A percentile compares a stretch with the other conserved stretches of the same genome.
phyloP scores from a whole-genome alignment of 2,329 filamentous ascomycete species.

The Phialemoniopsis sp. region DNA sequence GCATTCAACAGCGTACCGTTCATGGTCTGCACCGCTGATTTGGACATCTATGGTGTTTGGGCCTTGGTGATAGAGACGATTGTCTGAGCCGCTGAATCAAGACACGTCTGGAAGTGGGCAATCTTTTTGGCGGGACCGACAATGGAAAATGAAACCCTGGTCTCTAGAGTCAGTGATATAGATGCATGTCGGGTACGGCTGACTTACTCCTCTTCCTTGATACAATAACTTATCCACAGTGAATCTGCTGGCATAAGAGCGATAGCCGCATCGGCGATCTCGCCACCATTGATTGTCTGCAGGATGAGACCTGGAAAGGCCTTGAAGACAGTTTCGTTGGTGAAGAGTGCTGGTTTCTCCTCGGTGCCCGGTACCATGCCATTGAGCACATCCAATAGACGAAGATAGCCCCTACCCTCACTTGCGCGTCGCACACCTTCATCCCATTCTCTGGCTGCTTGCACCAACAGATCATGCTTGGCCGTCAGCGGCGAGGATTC shows the following conservation, averaged over 20 bases:
- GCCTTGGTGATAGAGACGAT: not conserved
- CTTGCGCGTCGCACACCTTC: not conserved
- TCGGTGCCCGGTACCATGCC: constrained; percentile 3
- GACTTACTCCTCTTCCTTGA: constrained; percentile 2
- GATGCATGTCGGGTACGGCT: not conserved
- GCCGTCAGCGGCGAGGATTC: not conserved
- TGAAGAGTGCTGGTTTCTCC: constrained; percentile 5
- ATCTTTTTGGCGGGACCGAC: not conserved
- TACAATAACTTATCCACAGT: constrained; percentile 7
- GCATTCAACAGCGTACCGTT: no score
- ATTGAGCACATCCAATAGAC: constrained; percentile 5
- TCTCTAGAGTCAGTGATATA: no score
- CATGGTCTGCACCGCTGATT: no score
- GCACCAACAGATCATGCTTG: not conserved
- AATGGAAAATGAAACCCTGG: not conserved
- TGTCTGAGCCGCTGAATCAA: not conserved
- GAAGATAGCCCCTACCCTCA: constrained; percentile 5
- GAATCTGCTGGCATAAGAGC: constrained; percentile 2
- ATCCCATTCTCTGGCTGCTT: constrained; percentile 4
- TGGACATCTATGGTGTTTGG: no score
- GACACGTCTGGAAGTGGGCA: not conserved
- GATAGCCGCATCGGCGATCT: constrained; percentile 5
- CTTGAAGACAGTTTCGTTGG: constrained; percentile 3
- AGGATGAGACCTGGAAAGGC: constrained; percentile 5
- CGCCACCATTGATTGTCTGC: constrained; percentile 5